Evolutionary conservation across 208 protist species (phyloP).

Genomic region (Trypanosoma rangeli): DNA sequence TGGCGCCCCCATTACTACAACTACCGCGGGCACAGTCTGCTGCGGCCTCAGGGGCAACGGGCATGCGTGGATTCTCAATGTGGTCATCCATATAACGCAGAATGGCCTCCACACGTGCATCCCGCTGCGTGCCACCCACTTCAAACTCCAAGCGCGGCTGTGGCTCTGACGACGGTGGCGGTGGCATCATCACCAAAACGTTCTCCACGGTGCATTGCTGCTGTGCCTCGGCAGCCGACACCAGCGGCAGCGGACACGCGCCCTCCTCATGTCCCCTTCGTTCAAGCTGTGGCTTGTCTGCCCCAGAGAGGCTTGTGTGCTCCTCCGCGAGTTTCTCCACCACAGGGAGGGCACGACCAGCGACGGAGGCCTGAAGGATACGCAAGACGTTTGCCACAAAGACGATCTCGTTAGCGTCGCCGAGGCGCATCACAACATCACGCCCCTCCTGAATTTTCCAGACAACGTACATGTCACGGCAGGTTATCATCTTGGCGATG

Average conservation of each 20-base stretch:
- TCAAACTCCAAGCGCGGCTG: background rate
- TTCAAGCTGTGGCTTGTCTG: conserved; percentile 12
- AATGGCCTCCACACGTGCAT: conserved; percentile 2
- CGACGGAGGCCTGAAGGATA: conserved; percentile 2
- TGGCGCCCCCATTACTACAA: background rate
- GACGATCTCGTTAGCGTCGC: background rate
- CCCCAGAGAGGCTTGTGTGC: background rate
- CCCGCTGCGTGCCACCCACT: too few relatives aligned
- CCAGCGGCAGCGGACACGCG: conserved; percentile 2
- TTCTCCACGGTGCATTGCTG: background rate
- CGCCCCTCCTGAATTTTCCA: conserved; percentile 14
- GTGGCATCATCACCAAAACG: conserved; percentile 6
- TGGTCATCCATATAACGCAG: background rate
- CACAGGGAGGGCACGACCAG: background rate
- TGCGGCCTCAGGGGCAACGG: background rate
- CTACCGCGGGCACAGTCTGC: background rate
- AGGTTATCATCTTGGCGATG: conserved; percentile 16
- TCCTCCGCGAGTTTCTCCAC: background rate
- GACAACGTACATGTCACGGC: conserved; percentile 3
- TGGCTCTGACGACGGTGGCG: background rate
- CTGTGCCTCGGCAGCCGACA: conserved; percentile 1
- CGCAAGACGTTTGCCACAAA: conserved; percentile 18
- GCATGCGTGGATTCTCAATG: background rate
- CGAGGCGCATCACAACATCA: conserved; percentile 21
- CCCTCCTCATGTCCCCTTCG: background rate